Evolutionary conservation across 1,284 basidiomycete genomes (phyloP), one percentile per base, ranked within the genome.

Genomic region (Cryptococcus floricola): DNA sequence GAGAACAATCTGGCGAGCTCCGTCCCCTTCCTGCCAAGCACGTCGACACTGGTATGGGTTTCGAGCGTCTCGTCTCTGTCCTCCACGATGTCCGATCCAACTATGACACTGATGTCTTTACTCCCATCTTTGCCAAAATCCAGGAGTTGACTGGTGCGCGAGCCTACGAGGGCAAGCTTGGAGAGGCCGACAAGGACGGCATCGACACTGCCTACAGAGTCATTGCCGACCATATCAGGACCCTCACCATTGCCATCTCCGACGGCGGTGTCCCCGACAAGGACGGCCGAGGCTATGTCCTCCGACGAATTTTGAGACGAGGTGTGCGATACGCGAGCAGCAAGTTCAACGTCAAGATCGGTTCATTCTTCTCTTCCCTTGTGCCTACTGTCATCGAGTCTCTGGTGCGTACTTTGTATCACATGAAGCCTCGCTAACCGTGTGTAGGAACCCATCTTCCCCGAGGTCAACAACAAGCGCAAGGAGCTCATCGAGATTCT

Each of bases 1-100:
- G 95, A 42, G 95, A 98, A 77, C 83, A 86, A 42, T 88, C 93
- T 60, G 89, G 89, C 52, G 85, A 85, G 16, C 82, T 98, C 16
- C 86, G 85, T 57, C 63, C 85, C 1, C 83, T 98, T 18, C 95
- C 96, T 25, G 85, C 88, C 48, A 92, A 94, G 78, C 95, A 98
- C 71, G 89, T 98, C 63, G 95, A 98, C 76, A 98, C 95, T 13
- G 95, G 95, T 56, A 93, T 98, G 92, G 95, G 95, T 55, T 98
- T 96, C 76, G 95, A 98, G 78, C 91, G 95, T 58, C 82, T 98
- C 34, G 95, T 98, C 39, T 97, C 94, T 10, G 86, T 90, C 48
- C 81, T 98, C 16, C 95, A 98, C 77, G 84, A 92, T 78, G 89
- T 86, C 68, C 81, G 84, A 34, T 97, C 94, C 53, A 98, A 98